These are phyloP conservation scores for Arbutus unedo DNA, from an alignment of 148 eudicot species.

Conservation along the genomic window DNA sequence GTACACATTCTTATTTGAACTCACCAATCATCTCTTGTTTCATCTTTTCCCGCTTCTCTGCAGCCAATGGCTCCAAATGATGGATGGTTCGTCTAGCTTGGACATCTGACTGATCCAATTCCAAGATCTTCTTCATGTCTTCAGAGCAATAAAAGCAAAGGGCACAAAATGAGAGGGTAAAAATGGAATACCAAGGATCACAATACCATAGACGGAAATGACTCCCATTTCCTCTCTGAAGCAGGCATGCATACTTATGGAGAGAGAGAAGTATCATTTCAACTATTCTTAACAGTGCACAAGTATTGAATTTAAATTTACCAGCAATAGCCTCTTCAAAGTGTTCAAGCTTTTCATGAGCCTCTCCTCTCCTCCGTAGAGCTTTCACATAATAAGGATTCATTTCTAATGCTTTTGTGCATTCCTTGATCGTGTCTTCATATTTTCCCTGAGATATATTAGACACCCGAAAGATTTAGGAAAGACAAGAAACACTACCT, in stretches of 20 bases:
- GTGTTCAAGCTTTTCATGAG: constrained; percentile 85
- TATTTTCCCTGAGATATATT: constrained; percentile 52
- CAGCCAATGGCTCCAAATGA: constrained; percentile 85
- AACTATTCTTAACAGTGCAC: not conserved
- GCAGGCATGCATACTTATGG: not conserved
- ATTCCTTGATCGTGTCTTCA: constrained; percentile 73
- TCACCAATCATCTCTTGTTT: constrained; percentile 96
- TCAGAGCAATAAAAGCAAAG: constrained; percentile 8
- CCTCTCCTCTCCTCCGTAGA: constrained; percentile 77
- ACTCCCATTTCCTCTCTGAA: too few relatives aligned
- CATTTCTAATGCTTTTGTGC: constrained; percentile 79
- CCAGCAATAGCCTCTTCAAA: constrained; percentile 93
- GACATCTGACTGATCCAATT: constrained; percentile 72
- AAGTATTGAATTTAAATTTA: constrained; percentile 18
- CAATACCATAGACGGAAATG: too few relatives aligned
- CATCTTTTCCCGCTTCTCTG: constrained; percentile 88
- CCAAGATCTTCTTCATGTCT: constrained; percentile 84
- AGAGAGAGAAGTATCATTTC: not conserved
- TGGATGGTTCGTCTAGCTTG: constrained; percentile 72
- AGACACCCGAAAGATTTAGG: not conserved
- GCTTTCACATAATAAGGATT: constrained; percentile 79
- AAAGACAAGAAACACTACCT: not conserved
- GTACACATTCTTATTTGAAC: not conserved
- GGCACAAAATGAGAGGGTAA: not conserved
- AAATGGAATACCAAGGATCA: not conserved